A percentile compares a stretch with the other conserved stretches of the same genome.
These are phyloP conservation scores for Pyracantha coccinea DNA, from an alignment of 331 rosid species.

Conservation along the genomic window DNA sequence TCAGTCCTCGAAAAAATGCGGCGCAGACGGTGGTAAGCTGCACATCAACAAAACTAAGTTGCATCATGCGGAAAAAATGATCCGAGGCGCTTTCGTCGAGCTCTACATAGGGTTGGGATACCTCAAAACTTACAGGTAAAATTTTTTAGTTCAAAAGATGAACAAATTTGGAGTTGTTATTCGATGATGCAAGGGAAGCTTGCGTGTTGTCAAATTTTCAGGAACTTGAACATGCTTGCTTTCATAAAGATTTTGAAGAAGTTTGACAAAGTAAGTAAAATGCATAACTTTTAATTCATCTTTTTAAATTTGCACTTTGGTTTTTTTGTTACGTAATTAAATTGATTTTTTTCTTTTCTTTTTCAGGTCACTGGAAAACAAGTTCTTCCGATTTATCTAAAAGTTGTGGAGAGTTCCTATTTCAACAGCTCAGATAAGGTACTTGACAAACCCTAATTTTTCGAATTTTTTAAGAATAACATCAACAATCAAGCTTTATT, in stretches of 20 bases:
- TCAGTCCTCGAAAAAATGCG: conserved; percentile 68
- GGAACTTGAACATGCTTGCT: conserved; percentile 95
- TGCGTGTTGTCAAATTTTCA: conserved; percentile 26
- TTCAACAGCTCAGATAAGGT: conserved; percentile 98
- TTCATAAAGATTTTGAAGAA: conserved; percentile 89
- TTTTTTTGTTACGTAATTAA: conserved; percentile 4
- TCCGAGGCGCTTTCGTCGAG: conserved; percentile 82
- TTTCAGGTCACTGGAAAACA: conserved; percentile 85
- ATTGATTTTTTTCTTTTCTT: neutral
- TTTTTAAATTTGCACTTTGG: neutral
- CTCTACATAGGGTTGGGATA: conserved; percentile 88
- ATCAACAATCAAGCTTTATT: too few species aligned
- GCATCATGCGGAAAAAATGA: conserved; percentile 95
- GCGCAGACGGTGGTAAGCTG: conserved; percentile 52
- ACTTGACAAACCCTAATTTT: conserved; percentile 1
- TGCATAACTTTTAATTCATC: neutral
- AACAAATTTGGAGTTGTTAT: too few species aligned
- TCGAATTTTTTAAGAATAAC: too few species aligned
- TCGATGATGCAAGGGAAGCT: neutral
- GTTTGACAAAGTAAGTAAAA: conserved; percentile 76
- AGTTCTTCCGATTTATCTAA: conserved; percentile 81
- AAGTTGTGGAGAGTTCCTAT: conserved; percentile 90
- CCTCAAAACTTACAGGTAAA: conserved; percentile 82
- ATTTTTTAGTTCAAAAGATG: too few species aligned
- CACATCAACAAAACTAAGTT: conserved; percentile 63